Conservation (phyloP, 2,329 filamentous ascomycete genomes). For the Colletotrichum scovillei region DNA sequence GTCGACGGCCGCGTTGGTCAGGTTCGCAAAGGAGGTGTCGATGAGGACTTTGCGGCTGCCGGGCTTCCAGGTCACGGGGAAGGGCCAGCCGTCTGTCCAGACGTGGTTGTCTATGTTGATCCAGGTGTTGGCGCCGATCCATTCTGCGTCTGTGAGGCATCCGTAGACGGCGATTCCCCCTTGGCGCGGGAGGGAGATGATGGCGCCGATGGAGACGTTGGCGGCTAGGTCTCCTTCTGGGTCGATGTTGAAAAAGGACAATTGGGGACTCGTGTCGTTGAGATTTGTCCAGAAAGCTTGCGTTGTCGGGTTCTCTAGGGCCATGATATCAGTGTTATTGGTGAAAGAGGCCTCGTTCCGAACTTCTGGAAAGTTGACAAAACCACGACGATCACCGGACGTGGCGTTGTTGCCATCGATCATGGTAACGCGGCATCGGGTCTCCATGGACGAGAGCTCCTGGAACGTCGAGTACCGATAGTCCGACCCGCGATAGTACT, state of each 20-base stretch:
- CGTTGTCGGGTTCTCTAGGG: neutral
- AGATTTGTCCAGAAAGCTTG: neutral
- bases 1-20: neutral
- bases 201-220: neutral
- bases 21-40: slow-evolving; percentile 7
- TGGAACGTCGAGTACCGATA: slow-evolving; percentile 2
- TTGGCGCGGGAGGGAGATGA: neutral
- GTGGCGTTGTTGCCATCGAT: neutral
- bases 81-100: neutral
- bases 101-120: neutral
- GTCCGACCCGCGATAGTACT: neutral
- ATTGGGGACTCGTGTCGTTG: neutral
- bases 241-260: slow-evolving; percentile 2
- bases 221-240: neutral
- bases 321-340: neutral
- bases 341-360: neutral
- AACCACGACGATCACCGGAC: neutral
- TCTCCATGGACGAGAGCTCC: neutral
- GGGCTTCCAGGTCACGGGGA: neutral
- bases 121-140: neutral
- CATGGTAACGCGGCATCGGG: neutral
- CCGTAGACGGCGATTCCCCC: neutral
- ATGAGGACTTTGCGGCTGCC: neutral
- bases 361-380: neutral
- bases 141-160: neutral